Evolutionary conservation across 2,329 filamentous ascomycete genomes (phyloP).

Genomic region (Colletotrichum chlorophyti): DNA sequence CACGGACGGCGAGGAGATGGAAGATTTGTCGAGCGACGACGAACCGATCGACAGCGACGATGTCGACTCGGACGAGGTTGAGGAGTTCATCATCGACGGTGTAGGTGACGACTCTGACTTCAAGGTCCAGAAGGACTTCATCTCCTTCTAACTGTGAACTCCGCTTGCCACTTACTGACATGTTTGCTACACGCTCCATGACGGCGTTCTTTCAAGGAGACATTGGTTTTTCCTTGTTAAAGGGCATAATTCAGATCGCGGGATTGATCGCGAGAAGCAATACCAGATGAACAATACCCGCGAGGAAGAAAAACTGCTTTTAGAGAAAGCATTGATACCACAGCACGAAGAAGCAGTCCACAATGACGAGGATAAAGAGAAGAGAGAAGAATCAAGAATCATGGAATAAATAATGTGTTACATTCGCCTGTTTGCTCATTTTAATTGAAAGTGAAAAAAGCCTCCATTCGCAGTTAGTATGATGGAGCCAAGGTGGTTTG

Average conservation of each 20-base stretch:
- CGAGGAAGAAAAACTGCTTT: conserved; percentile 1
- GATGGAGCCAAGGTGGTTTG: neutral
- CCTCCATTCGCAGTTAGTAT: neutral
- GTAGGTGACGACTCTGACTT: conserved; percentile 62
- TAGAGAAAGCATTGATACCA: conserved; percentile 21
- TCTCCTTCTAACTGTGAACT: conserved; percentile 45
- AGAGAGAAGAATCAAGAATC: conserved; percentile 15
- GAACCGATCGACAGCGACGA: conserved; percentile 77
- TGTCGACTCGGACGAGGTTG: conserved; percentile 77
- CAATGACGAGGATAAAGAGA: conserved; percentile 23
- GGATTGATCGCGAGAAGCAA: neutral
- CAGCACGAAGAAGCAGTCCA: neutral
- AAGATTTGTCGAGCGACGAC: conserved; percentile 81
- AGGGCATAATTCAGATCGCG: neutral
- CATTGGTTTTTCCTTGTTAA: neutral
- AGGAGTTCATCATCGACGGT: conserved; percentile 67
- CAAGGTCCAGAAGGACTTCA: conserved; percentile 65
- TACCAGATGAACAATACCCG: conserved; percentile 19
- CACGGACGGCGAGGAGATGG: conserved; percentile 59
- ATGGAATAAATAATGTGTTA: too few relatives aligned
- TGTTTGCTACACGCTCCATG: conserved; percentile 25
- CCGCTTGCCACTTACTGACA: conserved; percentile 26
- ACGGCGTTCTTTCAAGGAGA: conserved; percentile 1
- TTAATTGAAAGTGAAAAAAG: neutral
- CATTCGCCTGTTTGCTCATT: too few relatives aligned